Evolutionary conservation across 139 green algal species (phyloP).

Genomic region (Medakamo hakoo): DNA sequence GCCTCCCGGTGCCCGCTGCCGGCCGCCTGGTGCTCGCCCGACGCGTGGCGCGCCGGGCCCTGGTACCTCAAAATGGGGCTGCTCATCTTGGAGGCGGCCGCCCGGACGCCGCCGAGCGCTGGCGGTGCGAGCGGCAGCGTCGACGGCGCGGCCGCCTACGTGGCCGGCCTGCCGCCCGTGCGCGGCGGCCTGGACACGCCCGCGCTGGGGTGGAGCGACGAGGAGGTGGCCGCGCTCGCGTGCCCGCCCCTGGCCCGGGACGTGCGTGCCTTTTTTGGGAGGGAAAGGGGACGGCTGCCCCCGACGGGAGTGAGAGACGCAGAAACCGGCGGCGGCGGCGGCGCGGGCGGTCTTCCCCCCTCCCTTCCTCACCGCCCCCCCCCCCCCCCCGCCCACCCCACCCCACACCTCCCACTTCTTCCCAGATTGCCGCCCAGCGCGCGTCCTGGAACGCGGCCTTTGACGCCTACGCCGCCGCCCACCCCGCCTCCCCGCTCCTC

Average conservation of each 20-base stretch:
- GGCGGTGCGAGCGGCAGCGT: neutral
- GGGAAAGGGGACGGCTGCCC: too few relatives aligned
- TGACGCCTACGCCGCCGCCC: neutral
- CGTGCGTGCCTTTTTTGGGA: too few relatives aligned
- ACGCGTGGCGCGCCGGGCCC: neutral
- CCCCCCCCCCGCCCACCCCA: too few relatives aligned
- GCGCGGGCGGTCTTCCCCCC: too few relatives aligned
- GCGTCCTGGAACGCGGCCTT: neutral
- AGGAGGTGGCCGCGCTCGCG: neutral
- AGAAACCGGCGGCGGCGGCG: too few relatives aligned
- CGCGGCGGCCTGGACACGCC: neutral
- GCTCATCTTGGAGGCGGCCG: too few relatives aligned
- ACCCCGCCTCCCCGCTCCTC: neutral
- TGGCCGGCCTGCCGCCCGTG: neutral
- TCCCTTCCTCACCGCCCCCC: too few relatives aligned
- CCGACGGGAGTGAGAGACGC: too few relatives aligned
- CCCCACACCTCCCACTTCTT: too few relatives aligned
- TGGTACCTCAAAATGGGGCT: neutral
- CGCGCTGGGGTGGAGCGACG: neutral
- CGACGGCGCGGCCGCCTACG: neutral
- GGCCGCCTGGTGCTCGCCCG: neutral
- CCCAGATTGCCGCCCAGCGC: neutral
- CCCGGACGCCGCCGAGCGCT: neutral
- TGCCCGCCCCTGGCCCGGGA: neutral
- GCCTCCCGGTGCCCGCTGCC: neutral